Conservation (phyloP, 441 rosid genomes). For the Jatropha podagrica region DNA sequence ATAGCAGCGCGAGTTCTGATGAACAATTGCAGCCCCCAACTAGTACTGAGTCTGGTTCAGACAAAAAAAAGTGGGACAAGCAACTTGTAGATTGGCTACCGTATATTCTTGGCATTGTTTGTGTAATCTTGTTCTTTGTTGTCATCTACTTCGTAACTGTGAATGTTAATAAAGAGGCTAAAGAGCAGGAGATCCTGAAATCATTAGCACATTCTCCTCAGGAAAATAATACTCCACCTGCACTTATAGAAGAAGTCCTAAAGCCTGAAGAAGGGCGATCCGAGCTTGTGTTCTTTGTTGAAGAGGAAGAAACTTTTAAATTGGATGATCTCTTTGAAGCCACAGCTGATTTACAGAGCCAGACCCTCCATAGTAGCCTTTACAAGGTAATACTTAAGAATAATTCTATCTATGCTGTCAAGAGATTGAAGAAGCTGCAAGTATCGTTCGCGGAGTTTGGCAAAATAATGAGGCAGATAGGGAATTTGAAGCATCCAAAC, state of each 20-base stretch:
- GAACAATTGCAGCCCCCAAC: background rate
- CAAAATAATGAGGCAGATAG: conserved; percentile 42
- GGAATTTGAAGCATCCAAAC: conserved; percentile 55
- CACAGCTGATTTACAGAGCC: conserved; percentile 48
- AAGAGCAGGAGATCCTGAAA: conserved; percentile 32
- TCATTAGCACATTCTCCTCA: conserved; percentile 32
- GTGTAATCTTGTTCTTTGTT: conserved; percentile 18
- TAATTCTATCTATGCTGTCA: conserved; percentile 45
- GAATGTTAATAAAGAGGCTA: conserved; percentile 20
- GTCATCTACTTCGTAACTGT: conserved; percentile 22
- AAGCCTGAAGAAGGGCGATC: conserved; percentile 25
- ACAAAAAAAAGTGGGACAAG: background rate
- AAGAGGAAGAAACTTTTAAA: conserved; percentile 44
- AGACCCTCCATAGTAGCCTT: conserved; percentile 46
- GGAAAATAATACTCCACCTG: conserved; percentile 12
- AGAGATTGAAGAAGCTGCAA: conserved; percentile 52
- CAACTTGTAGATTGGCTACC: conserved; percentile 2
- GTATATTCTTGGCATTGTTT: conserved; percentile 22
- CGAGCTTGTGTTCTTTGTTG: conserved; percentile 50
- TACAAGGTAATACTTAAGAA: conserved; percentile 50
- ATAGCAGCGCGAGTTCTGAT: background rate
- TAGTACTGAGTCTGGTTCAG: background rate
- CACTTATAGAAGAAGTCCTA: conserved; percentile 20
- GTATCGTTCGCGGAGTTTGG: conserved; percentile 42
- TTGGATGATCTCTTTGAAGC: conserved; percentile 59